A percentile compares a stretch with the other conserved stretches of the same genome.
These are phyloP conservation scores for Pleurotus giganteus DNA, from an alignment of 768 basidiomycete species.

Conservation along the genomic window DNA sequence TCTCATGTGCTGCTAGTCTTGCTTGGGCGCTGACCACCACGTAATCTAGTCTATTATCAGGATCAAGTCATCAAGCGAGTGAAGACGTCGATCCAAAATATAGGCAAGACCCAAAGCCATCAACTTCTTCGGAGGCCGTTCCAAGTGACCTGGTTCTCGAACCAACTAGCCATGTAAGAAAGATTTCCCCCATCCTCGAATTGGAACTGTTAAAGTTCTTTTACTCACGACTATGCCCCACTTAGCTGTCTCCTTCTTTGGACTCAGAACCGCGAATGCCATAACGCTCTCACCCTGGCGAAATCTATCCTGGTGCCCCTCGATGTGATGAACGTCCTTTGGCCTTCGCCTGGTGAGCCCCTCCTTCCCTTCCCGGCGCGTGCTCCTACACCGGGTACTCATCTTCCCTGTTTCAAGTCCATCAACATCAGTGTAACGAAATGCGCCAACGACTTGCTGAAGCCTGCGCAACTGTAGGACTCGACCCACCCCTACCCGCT, in stretches of 20 bases:
- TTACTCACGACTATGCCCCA: not conserved
- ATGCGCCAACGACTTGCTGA: conserved; percentile 47
- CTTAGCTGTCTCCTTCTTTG: conserved; percentile 68
- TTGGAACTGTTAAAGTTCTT: not conserved
- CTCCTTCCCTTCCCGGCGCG: conserved; percentile 10
- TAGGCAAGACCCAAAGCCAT: conserved; percentile 49
- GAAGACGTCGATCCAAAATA: conserved; percentile 49
- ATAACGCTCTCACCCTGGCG: conserved; percentile 61
- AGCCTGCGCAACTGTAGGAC: conserved; percentile 42
- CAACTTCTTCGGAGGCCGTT: conserved; percentile 67
- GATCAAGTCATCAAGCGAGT: conserved; percentile 62
- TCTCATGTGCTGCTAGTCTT: not conserved
- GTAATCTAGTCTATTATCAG: conserved; percentile 60
- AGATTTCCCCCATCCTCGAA: not conserved
- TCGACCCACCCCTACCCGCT: conserved; percentile 38
- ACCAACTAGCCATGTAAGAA: conserved; percentile 61
- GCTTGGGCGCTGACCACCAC: not conserved
- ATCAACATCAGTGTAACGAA: conserved; percentile 46
- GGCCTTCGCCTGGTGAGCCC: conserved; percentile 52
- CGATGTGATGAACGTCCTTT: conserved; percentile 66
- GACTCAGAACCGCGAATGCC: conserved; percentile 56
- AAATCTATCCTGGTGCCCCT: conserved; percentile 62
- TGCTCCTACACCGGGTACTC: not conserved
- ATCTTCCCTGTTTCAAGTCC: conserved; percentile 28
- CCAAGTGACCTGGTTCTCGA: conserved; percentile 69